phyloP scores from a whole-genome alignment of 306 rosid species.

The Mimosa pudica region DNA sequence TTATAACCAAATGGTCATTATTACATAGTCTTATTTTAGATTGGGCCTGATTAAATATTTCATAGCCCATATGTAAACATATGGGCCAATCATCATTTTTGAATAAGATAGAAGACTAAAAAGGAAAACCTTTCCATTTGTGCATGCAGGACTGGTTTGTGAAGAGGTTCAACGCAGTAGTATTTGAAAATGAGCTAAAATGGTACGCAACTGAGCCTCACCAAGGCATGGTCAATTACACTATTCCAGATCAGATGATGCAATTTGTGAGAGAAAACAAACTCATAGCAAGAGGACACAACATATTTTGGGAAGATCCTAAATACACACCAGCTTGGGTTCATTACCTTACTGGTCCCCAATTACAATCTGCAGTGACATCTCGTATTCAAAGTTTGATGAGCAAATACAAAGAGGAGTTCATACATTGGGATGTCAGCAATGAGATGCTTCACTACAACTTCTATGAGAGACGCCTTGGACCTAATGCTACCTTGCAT shows the following conservation, averaged over 20 bases:
- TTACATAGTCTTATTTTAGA: not conserved
- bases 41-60: not conserved
- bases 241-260: conserved; percentile 70
- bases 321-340: conserved; percentile 75
- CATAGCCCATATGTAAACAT: not conserved
- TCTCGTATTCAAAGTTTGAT: conserved; percentile 65
- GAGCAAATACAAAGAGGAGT: conserved; percentile 72
- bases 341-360: conserved; percentile 53
- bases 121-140: not conserved
- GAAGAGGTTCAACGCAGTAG: conserved; percentile 80
- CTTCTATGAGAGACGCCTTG: conserved; percentile 80
- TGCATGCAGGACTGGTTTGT: conserved; percentile 72
- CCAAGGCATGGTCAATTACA: conserved; percentile 66
- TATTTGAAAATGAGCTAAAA: conserved; percentile 90
- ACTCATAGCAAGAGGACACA: conserved; percentile 83
- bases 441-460: conserved; percentile 97
- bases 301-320: conserved; percentile 96
- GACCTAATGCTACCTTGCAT: conserved; percentile 64
- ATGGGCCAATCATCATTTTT: not conserved
- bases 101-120: not conserved
- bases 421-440: conserved; percentile 94
- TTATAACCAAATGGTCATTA: not conserved
- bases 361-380: conserved; percentile 60
- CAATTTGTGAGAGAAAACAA: conserved; percentile 66
- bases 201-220: conserved; percentile 94